phyloP scores from a whole-genome alignment of 805 yeast genomes.

The Saccharomyces jurei region DNA sequence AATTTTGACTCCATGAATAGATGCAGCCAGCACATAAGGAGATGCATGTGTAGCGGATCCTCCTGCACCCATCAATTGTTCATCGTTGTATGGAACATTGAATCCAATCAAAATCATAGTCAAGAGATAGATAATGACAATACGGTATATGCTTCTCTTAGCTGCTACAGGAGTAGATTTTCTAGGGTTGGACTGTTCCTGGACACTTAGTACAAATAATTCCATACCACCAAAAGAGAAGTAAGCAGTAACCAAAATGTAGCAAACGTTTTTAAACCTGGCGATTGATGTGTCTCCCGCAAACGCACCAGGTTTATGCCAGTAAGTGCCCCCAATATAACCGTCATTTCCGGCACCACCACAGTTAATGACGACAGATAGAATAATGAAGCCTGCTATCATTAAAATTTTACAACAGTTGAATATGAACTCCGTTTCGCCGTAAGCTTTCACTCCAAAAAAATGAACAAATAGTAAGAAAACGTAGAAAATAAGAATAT shows the following conservation, averaged over 20 bases:
- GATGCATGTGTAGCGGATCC: constrained; percentile 52
- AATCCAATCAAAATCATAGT: constrained; percentile 49
- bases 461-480: constrained; percentile 45
- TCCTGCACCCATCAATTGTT: constrained; percentile 42
- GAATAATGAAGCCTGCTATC: constrained; percentile 49
- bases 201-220: constrained; percentile 56
- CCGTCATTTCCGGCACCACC: constrained; percentile 54
- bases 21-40: constrained; percentile 68
- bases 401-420: constrained; percentile 49
- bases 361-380: constrained; percentile 45
- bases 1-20: constrained; percentile 51
- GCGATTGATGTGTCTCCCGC: constrained; percentile 19
- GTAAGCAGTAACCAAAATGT: constrained; percentile 54
- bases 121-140: constrained; percentile 48
- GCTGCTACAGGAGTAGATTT: constrained; percentile 56
- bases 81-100: constrained; percentile 51
- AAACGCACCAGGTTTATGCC: constrained; percentile 50
- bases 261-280: constrained; percentile 56
- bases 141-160: constrained; percentile 59
- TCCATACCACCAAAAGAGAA: constrained; percentile 64
- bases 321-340: constrained; percentile 51
- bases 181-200: constrained; percentile 54
- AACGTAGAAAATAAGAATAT: constrained; percentile 47
- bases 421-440: constrained; percentile 58
- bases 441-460: constrained; percentile 57